These are phyloP conservation scores for Kazachstania africana DNA, from an alignment of 805 yeast species.

Conservation along the genomic window DNA sequence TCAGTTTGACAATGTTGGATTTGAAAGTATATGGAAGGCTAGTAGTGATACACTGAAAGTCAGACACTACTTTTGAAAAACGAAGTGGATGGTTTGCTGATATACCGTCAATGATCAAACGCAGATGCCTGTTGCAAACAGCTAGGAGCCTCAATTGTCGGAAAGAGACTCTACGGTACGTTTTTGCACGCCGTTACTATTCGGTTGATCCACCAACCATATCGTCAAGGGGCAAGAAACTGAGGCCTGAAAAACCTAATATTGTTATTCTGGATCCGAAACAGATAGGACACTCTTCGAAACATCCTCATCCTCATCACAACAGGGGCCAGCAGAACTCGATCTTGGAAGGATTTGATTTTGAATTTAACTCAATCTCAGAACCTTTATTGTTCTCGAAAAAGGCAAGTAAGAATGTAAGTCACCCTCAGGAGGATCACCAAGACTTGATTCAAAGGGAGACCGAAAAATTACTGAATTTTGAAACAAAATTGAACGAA, in stretches of 20 bases:
- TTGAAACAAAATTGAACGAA: conserved; percentile 13
- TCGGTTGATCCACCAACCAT: background rate
- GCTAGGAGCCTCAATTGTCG: too few relatives aligned
- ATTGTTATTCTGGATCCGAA: conserved; percentile 20
- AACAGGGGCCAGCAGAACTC: conserved; percentile 5
- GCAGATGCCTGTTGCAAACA: too few relatives aligned
- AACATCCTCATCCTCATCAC: background rate
- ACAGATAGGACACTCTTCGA: conserved; percentile 18
- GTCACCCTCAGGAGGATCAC: background rate
- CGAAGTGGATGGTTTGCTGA: too few relatives aligned
- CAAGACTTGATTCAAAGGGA: background rate
- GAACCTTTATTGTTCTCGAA: too few relatives aligned
- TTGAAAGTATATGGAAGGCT: too few relatives aligned
- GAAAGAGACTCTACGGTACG: too few relatives aligned
- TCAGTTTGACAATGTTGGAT: too few relatives aligned
- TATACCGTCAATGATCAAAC: too few relatives aligned
- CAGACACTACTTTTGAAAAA: too few relatives aligned
- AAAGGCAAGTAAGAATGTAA: too few relatives aligned
- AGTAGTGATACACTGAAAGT: too few relatives aligned
- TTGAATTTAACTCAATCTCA: conserved; percentile 1
- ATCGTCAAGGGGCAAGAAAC: conserved; percentile 16
- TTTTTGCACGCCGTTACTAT: background rate
- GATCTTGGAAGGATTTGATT: conserved; percentile 21
- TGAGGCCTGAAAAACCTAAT: conserved; percentile 18
- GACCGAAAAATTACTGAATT: conserved; percentile 13